phyloP scores from a whole-genome alignment of 352 stramenopile genomes.

The Elongisporangium prolatum region DNA sequence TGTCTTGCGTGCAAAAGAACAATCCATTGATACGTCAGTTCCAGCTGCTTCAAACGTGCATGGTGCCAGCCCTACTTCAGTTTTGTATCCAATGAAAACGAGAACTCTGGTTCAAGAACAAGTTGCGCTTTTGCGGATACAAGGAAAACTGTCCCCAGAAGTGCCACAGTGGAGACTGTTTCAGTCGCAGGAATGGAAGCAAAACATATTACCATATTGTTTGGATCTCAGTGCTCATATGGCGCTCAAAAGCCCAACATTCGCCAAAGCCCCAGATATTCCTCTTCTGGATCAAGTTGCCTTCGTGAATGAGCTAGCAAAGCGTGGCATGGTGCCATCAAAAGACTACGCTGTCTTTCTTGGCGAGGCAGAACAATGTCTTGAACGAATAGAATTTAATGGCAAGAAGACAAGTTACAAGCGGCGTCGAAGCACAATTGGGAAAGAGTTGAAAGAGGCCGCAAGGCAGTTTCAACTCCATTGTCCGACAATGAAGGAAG shows the following conservation, averaged over 20 bases:
- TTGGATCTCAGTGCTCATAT: constrained; percentile 16
- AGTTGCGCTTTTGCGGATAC: constrained; percentile 13
- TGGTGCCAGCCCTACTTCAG: not conserved
- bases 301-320: constrained; percentile 23
- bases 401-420: constrained; percentile 1
- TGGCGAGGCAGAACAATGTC: not conserved
- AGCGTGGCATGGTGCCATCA: constrained; percentile 12
- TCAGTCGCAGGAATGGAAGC: constrained; percentile 24
- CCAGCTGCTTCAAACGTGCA: not conserved
- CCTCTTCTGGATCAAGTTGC: constrained; percentile 8
- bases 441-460: not conserved
- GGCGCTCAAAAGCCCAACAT: not conserved
- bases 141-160: constrained; percentile 13
- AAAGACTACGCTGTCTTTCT: constrained; percentile 26
- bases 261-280: not conserved
- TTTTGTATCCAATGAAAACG: constrained; percentile 8
- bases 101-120: constrained; percentile 18
- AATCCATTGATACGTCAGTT: not conserved
- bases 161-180: constrained; percentile 35
- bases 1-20: constrained; percentile 15
- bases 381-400: not conserved
- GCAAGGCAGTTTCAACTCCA: not conserved
- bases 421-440: not conserved
- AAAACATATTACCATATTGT: constrained; percentile 29
- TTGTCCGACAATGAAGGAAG: not conserved